phyloP scores from a whole-genome alignment of 2,329 filamentous ascomycete species.

The Massarina eburnea region DNA sequence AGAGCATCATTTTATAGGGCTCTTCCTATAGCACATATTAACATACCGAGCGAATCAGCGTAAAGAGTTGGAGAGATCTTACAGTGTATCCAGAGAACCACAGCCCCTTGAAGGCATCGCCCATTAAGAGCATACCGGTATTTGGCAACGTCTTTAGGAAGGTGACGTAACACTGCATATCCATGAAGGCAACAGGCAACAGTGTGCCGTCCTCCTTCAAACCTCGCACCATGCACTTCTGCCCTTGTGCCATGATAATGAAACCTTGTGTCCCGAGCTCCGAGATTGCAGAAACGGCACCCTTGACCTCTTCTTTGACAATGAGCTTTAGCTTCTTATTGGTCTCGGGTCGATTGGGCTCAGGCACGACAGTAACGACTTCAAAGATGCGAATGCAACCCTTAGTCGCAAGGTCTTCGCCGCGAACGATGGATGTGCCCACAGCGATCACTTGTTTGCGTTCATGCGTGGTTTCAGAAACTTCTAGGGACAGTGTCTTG shows the following conservation, averaged over 20 bases:
- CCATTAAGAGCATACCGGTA: slow-evolving; percentile 83
- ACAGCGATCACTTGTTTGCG: slow-evolving; percentile 79
- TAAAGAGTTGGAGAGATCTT: slow-evolving; percentile 25
- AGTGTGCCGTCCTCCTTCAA: slow-evolving; percentile 93
- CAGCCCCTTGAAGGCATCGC: slow-evolving; percentile 87
- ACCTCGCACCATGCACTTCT: slow-evolving; percentile 95
- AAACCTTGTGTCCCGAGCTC: slow-evolving; percentile 85
- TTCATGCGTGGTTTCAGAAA: slow-evolving; percentile 89
- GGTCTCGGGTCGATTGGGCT: slow-evolving; percentile 82
- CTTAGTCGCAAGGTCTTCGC: slow-evolving; percentile 84
- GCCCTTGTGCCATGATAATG: slow-evolving; percentile 86
- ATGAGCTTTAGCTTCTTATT: slow-evolving; percentile 83
- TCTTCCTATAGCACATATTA: slow-evolving; percentile 63
- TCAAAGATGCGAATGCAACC: slow-evolving; percentile 90
- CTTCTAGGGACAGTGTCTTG: slow-evolving; percentile 80
- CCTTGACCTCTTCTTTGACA: slow-evolving; percentile 87
- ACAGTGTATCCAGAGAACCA: slow-evolving; percentile 94
- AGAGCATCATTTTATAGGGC: slow-evolving; percentile 90
- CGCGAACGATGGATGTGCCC: slow-evolving; percentile 81
- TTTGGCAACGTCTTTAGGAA: slow-evolving; percentile 80
- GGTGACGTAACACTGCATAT: slow-evolving; percentile 92
- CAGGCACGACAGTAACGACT: slow-evolving; percentile 86
- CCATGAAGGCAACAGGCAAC: slow-evolving; percentile 93
- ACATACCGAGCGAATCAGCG: neutral
- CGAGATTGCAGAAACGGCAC: slow-evolving; percentile 83